Percentiles rank a stretch among this genome's conserved stretches.
These are phyloP conservation scores for Bruguiera sexangula DNA, from an alignment of 345 rosid genomes.

Conservation along the genomic window DNA sequence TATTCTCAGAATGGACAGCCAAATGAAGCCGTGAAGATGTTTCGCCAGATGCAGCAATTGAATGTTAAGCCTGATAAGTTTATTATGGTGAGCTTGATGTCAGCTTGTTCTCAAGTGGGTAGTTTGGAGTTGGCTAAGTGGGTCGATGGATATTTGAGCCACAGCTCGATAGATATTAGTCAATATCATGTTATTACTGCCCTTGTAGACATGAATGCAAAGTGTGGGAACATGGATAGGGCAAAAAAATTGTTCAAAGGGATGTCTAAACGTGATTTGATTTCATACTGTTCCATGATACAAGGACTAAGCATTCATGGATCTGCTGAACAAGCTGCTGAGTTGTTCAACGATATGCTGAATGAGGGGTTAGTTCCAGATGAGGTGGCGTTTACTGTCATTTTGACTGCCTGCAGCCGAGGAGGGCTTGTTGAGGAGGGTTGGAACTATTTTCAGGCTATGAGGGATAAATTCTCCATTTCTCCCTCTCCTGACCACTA, in stretches of 20 bases:
- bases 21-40: background rate
- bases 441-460: slow-evolving; percentile 43
- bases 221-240: slow-evolving; percentile 66
- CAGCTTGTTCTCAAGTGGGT: slow-evolving; percentile 73
- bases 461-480: slow-evolving; percentile 43
- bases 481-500: slow-evolving; percentile 59
- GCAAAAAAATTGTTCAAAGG: slow-evolving; percentile 50
- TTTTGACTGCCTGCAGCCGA: slow-evolving; percentile 57
- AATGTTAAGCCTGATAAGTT: slow-evolving; percentile 1
- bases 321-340: slow-evolving; percentile 41
- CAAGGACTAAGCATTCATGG: slow-evolving; percentile 66
- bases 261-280: slow-evolving; percentile 44
- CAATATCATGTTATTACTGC: slow-evolving; percentile 55
- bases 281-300: slow-evolving; percentile 64
- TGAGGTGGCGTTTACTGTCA: slow-evolving; percentile 62
- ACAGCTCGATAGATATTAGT: slow-evolving; percentile 32
- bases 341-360: slow-evolving; percentile 54
- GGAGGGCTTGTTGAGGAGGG: slow-evolving; percentile 61
- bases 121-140: slow-evolving; percentile 51
- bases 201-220: slow-evolving; percentile 72
- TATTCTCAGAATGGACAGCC: slow-evolving; percentile 6
- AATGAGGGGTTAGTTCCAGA: slow-evolving; percentile 62
- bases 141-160: slow-evolving; percentile 49
- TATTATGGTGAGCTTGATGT: slow-evolving; percentile 26
- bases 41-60: background rate